Conservation (phyloP, 2,329 filamentous ascomycete species). For the Aspergillus texensis region DNA sequence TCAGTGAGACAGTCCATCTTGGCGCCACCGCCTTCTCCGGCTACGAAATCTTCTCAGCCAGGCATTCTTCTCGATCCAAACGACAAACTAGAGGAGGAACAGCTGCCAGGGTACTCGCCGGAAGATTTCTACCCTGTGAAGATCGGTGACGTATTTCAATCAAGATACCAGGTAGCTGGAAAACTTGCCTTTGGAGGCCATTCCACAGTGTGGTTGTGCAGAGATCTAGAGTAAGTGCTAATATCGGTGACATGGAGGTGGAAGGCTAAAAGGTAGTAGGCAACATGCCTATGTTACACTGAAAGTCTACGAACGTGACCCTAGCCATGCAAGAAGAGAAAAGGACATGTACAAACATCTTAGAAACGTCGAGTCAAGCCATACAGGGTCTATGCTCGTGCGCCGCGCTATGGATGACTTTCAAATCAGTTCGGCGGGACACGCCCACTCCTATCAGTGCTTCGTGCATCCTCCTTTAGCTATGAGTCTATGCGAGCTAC, state of each 20-base stretch:
- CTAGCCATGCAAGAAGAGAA: slow-evolving; percentile 17
- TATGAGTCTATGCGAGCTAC: slow-evolving; percentile 25
- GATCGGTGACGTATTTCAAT: slow-evolving; percentile 13
- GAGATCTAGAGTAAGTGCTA: slow-evolving; percentile 16
- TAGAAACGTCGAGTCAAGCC: slow-evolving; percentile 17
- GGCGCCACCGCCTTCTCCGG: not conserved
- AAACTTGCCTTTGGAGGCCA: slow-evolving; percentile 11
- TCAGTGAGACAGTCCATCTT: not conserved
- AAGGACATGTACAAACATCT: slow-evolving; percentile 24
- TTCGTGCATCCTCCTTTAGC: slow-evolving; percentile 29
- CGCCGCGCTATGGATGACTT: slow-evolving; percentile 26
- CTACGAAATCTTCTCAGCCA: not conserved
- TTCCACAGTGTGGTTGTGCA: slow-evolving; percentile 15
- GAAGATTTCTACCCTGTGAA: slow-evolving; percentile 10
- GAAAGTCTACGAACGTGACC: slow-evolving; percentile 8
- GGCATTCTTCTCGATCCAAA: slow-evolving; percentile 8
- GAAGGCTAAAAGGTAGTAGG: not conserved
- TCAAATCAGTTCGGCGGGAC: slow-evolving; percentile 16
- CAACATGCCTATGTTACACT: slow-evolving; percentile 15
- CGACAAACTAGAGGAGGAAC: slow-evolving; percentile 11
- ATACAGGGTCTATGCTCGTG: slow-evolving; percentile 22
- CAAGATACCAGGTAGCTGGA: slow-evolving; percentile 13
- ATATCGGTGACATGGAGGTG: not conserved
- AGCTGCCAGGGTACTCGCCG: slow-evolving; percentile 6
- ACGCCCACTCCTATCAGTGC: slow-evolving; percentile 20